Evolutionary conservation across 805 yeast genomes (phyloP).

Genomic region (Jamesozyma gamospora): DNA sequence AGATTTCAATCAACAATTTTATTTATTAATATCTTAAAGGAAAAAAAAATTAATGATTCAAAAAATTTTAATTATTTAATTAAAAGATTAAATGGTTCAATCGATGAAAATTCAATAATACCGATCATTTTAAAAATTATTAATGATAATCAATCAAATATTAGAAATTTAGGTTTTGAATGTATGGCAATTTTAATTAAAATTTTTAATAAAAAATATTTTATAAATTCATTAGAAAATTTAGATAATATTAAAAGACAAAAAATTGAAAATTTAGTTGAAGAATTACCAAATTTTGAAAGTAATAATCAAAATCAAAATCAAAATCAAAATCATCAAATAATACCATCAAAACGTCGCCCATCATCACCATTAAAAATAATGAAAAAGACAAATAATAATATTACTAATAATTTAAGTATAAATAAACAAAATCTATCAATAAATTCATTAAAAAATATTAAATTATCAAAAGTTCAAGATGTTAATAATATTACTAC

Average conservation of each 20-base stretch:
- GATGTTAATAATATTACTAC: neutral
- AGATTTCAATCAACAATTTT: constrained; percentile 60
- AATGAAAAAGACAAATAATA: constrained; percentile 3
- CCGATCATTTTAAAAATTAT: constrained; percentile 48
- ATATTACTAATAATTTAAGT: too few relatives aligned
- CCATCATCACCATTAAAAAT: constrained; percentile 63
- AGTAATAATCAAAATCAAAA: neutral
- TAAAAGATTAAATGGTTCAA: constrained; percentile 7
- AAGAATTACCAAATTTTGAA: neutral
- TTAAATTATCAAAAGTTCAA: constrained; percentile 1
- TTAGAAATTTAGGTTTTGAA: constrained; percentile 68
- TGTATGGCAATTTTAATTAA: constrained; percentile 75
- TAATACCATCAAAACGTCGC: constrained; percentile 55
- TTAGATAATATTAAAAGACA: constrained; percentile 5
- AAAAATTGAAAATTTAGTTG: constrained; percentile 2
- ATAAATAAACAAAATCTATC: neutral
- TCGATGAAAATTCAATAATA: constrained; percentile 13
- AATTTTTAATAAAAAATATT: constrained; percentile 64
- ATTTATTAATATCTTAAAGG: constrained; percentile 44
- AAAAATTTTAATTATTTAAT: constrained; percentile 3
- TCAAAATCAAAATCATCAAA: neutral
- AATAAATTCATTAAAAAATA: neutral
- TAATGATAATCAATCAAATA: constrained; percentile 75
- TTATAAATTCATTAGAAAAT: constrained; percentile 42
- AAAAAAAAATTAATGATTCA: constrained; percentile 3